Evolutionary conservation across 257 asterid genomes (phyloP).

Genomic region (Plantago ovata): DNA sequence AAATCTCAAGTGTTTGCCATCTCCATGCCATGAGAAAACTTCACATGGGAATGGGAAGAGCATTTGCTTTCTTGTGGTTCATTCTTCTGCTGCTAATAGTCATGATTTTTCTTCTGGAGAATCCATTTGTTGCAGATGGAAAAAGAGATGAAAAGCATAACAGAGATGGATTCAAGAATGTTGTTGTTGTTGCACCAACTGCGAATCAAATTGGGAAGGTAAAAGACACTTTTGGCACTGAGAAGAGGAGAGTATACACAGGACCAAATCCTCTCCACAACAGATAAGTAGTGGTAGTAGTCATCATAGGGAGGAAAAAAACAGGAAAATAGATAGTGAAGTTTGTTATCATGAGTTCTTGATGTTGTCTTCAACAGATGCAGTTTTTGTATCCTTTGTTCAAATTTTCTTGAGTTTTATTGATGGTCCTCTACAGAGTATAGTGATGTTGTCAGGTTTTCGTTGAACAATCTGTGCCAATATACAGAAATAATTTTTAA

Average conservation of each 20-base stretch:
- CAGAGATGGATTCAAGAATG: slow-evolving; percentile 14
- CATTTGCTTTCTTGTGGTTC: slow-evolving; percentile 28
- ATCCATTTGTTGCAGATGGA: slow-evolving; percentile 39
- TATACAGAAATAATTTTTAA: slow-evolving; percentile 8
- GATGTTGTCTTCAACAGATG: slow-evolving; percentile 39
- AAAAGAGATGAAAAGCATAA: slow-evolving; percentile 31
- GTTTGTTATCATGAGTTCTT: slow-evolving; percentile 31
- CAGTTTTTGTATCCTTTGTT: slow-evolving; percentile 1
- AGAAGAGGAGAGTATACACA: slow-evolving; percentile 76
- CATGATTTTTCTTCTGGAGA: slow-evolving; percentile 34
- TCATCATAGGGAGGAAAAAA: neutral
- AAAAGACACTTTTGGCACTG: slow-evolving; percentile 50
- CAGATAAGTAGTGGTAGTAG: slow-evolving; percentile 45
- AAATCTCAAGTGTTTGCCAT: neutral
- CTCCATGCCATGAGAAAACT: neutral
- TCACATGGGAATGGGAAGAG: slow-evolving; percentile 44
- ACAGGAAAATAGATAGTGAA: slow-evolving; percentile 2
- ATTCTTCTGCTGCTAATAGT: slow-evolving; percentile 33
- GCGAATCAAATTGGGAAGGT: slow-evolving; percentile 21
- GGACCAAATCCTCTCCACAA: slow-evolving; percentile 97
- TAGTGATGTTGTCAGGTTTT: slow-evolving; percentile 20
- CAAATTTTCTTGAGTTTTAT: neutral
- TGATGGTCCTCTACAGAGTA: neutral
- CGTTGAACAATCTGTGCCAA: slow-evolving; percentile 8
- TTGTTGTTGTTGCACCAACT: neutral